Base-by-base conservation (phyloP, 208 protist species). In the Porcisia deanei region DNA sequence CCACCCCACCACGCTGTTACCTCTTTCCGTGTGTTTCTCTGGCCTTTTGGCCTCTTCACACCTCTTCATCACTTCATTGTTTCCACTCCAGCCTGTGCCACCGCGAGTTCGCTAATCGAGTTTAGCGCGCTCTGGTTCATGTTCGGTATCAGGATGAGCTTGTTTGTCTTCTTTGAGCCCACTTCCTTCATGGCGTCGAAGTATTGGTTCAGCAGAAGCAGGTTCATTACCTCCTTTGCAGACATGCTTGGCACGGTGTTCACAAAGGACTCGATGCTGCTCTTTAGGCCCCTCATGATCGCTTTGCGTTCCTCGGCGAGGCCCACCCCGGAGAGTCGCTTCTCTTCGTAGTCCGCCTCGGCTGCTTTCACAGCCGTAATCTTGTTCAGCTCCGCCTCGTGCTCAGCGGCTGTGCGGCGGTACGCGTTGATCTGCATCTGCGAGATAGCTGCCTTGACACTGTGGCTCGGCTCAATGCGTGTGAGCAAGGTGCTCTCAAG, bases 131-230 rank as follows among this genome's bases (percentile, higher is more conserved):
- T 57, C 43, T 74, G 64, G 30, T 34, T 4, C 1, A 61, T 63
- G 58, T 75, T 83, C 1, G 88, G 88, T 61, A 94, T 66, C 53
- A 94, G 45, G 25, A 94, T 81, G 16, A 94, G 74, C 14, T 80
- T 60, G 71, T 86, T 92, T 2, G 83, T 77, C 34, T 54, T 58
- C 2, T 81, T 68, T 8, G 59, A 64, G 18, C 88, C 90, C 9
- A 95, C 83, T 45, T 91, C 91, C 76, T 95, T 95, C 84, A 95
- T 81, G 60, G 91, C 79, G 71, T 95, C 89, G 71, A 94, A 95
- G 85, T 94, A 94, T 80, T 95, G 91, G 61, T 92, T 95, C 68
- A 95, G 78, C 47, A 95, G 75, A 3, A 94, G 73, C 71, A 95
- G 78, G 61, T 91, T 85, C 87, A 94, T 91, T 18, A 94, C 89